Evolutionary conservation across 2,329 filamentous ascomycete species (phyloP), one percentile per base, ranked within the genome.

Genomic region (Magnaporthales sp.): DNA sequence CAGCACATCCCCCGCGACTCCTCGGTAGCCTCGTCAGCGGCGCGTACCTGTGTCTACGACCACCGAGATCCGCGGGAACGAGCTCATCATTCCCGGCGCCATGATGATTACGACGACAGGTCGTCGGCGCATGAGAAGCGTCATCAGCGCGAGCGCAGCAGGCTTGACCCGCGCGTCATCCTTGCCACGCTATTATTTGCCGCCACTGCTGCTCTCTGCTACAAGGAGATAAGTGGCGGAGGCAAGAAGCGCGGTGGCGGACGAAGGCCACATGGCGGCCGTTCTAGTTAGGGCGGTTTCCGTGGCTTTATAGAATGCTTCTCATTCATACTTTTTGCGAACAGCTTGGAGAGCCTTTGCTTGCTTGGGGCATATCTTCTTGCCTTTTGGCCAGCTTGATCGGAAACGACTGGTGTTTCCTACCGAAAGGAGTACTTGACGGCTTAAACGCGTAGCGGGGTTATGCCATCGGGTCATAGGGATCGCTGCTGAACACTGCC

Each of bases 21-120:
- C 13, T 26, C 24, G 8, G 30, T 51, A 11, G 51, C 63, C 19
- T 38, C 26, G 8, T 10, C 38, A 9, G 30, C 63, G 11, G 38
- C n/a, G 27, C 26, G 46, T 4, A 65, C 63, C 10, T 24, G 46
- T 10, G 62, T 46, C 32, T 64, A 64, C 62, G 62, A 64, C 32
- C 46, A 30, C 27, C 29, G 29, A n/a, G 61, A 32, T 22, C 61
- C 29, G 19, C 61, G 29, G 13, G 29, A 62, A 8, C 29, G 24
- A 15, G 13, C 8, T 22, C 62, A 26, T 26, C 62, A 31, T 22
- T 19, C 31, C 4, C 19, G 62, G 29, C 19, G 62, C 22, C 31
- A 11, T 31, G 0, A 85, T 81, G 0, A 85, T 71, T 3, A 86
- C 68, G 65, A 83, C 77, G 2, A 69, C 38, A 29, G 56, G 15